Evolutionary conservation across 352 stramenopile species (phyloP).

Genomic region (Phytopythium mirpurense): DNA sequence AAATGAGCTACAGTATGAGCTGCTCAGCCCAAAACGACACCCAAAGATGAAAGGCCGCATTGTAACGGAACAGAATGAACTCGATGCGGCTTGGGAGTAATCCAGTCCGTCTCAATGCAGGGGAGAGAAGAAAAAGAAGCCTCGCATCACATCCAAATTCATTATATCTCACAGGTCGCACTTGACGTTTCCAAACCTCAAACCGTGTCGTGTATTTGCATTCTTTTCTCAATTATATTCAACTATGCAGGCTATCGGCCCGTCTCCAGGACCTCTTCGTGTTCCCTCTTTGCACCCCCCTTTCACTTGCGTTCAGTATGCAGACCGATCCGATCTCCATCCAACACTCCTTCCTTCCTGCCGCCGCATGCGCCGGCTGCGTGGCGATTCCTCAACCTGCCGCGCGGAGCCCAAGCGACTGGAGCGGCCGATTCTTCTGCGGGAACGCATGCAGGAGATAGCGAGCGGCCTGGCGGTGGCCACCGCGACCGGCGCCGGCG

Average conservation of each 20-base stretch:
- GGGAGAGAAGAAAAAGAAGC: not conserved
- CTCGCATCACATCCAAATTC: not conserved
- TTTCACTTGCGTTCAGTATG: constrained; percentile 2
- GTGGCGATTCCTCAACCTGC: constrained; percentile 1
- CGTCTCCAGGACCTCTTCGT: not conserved
- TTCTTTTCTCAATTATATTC: too few species aligned
- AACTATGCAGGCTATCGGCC: not conserved
- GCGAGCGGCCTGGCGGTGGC: constrained; percentile 8
- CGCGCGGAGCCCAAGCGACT: constrained; percentile 5
- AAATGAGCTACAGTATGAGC: too few species aligned
- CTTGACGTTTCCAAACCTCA: too few species aligned
- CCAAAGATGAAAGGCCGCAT: too few species aligned
- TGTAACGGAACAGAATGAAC: too few species aligned
- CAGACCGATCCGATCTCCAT: not conserved
- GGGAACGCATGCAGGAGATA: not conserved
- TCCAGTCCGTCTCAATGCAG: not conserved
- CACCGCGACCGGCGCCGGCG: constrained; percentile 12
- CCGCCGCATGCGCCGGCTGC: not conserved
- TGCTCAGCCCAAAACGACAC: too few species aligned
- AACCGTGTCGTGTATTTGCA: too few species aligned
- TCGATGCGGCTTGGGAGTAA: too few species aligned
- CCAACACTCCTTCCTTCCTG: not conserved
- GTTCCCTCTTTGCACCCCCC: not conserved
- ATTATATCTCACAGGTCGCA: not conserved
- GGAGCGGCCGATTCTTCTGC: not conserved